These are phyloP conservation scores for Mycena sanguinolenta DNA, from an alignment of 768 basidiomycete genomes.

Conservation along the genomic window DNA sequence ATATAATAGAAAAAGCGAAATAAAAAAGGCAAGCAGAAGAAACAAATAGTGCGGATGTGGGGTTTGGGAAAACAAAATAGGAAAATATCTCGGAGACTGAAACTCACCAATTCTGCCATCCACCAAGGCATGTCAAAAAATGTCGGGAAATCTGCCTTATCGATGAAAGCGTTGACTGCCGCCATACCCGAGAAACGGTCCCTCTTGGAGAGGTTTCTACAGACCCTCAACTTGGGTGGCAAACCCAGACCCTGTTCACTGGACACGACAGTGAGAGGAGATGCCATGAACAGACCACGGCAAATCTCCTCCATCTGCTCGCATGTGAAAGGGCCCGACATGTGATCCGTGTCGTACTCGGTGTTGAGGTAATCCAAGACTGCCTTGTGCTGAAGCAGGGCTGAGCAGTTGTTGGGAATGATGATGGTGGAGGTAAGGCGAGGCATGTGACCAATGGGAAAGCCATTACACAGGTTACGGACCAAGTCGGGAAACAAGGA, in stretches of 20 bases:
- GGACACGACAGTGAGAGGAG: slow-evolving; percentile 39
- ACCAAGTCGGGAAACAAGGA: slow-evolving; percentile 44
- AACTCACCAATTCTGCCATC: slow-evolving; percentile 37
- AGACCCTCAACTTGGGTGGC: slow-evolving; percentile 35
- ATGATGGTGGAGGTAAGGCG: background rate
- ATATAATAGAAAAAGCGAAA: no score
- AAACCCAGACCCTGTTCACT: slow-evolving; percentile 29
- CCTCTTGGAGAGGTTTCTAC: slow-evolving; percentile 37
- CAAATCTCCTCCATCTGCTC: slow-evolving; percentile 37
- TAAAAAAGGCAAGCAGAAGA: no score
- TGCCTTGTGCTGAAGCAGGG: background rate
- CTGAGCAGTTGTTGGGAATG: slow-evolving; percentile 28
- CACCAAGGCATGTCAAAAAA: slow-evolving; percentile 27
- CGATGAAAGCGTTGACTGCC: slow-evolving; percentile 36
- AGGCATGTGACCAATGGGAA: slow-evolving; percentile 49
- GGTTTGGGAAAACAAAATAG: background rate
- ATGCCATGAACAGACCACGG: slow-evolving; percentile 40
- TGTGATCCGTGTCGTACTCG: slow-evolving; percentile 15
- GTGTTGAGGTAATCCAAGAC: slow-evolving; percentile 22
- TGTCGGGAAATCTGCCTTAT: slow-evolving; percentile 34
- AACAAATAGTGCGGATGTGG: no score
- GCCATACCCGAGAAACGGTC: background rate
- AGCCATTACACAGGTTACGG: slow-evolving; percentile 46
- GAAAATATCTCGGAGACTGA: background rate
- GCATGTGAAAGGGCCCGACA: slow-evolving; percentile 29